Base-by-base conservation (phyloP, 2,329 filamentous ascomycete genomes). In the Penicillium sp. region DNA sequence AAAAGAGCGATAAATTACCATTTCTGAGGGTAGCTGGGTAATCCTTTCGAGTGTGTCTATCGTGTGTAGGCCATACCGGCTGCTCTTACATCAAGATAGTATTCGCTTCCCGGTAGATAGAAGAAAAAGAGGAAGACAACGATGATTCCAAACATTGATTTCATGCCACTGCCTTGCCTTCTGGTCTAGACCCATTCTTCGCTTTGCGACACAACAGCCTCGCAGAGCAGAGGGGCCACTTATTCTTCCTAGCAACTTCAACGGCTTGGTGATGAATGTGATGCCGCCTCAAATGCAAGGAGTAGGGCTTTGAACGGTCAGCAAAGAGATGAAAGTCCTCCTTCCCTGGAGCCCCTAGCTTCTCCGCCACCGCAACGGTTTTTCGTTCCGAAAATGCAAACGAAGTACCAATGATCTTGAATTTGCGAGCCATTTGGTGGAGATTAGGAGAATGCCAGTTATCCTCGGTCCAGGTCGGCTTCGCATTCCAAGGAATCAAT, bases 381-480 rank as follows among this genome's bases (percentile, higher is more conserved):
- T 54, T 59, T 4, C 54, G 45, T 16, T 64, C 57, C 0, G 56
- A 43, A 39, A 64, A 64, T 0, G 62, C 62, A 48, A 63, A 64
- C 0, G 58, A 64, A 22, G 62, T 63, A 13, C 62, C 60, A 24
- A 64, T 61, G 9, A 64, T 63, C 40, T 64, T 64, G 50, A 61
- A 61, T 32, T 38, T 45, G 45, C 52, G 53, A 8, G 60, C 61
- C 29, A 57, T 53, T 31, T 53, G 53, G 29, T 64, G 61, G 21
- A 64, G 44, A 48, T 61, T 43, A 8, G 55, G 31, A 3, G 61
- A 64, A 49, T 64, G 52, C 61, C 58, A 64, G 32, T 60, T 53
- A 6, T 57, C 58, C 1, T 50, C 50, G 6, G 51, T 48, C 61
- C 61, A 63, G 16, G 55, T 41, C 0, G 55, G 58, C 31, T 57